These are phyloP conservation scores for Aspergillus pseudonomiae DNA, from an alignment of 2,329 filamentous ascomycete genomes.

Conservation along the genomic window DNA sequence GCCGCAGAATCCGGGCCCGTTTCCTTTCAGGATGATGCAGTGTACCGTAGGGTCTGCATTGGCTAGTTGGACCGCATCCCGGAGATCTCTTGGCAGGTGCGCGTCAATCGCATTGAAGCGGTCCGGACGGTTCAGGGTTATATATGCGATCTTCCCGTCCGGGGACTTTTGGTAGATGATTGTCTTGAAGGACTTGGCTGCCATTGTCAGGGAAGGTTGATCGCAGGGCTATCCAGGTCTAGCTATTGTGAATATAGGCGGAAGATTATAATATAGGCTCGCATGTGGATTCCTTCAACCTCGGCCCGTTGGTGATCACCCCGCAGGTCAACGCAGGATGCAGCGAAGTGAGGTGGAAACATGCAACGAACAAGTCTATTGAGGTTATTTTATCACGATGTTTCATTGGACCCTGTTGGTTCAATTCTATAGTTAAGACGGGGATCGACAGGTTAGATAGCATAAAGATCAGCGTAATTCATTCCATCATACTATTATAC, in stretches of 20 bases:
- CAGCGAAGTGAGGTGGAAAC: too few relatives aligned
- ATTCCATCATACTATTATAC: too few relatives aligned
- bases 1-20: conserved; percentile 10
- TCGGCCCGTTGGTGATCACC: neutral
- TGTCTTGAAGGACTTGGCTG: neutral
- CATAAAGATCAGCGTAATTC: too few relatives aligned
- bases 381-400: too few relatives aligned
- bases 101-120: conserved; percentile 10
- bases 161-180: conserved; percentile 5
- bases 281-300: neutral
- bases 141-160: conserved; percentile 10
- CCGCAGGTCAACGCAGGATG: neutral
- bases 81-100: conserved; percentile 4
- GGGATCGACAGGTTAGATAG: fast-evolving
- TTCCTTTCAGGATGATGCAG: conserved; percentile 12
- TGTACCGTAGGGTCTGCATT: conserved; percentile 7
- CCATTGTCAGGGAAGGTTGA: neutral
- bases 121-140: conserved; percentile 10
- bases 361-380: too few relatives aligned
- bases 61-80: neutral
- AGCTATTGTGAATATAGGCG: neutral
- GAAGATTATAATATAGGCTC: neutral
- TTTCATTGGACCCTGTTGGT: too few relatives aligned
- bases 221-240: neutral
- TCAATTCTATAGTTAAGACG: too few relatives aligned